Percentiles rank a stretch among this genome's conserved stretches.
These are phyloP conservation scores for Gaeumannomyces sp. DNA, from an alignment of 2,329 filamentous ascomycete species.

Conservation along the genomic window DNA sequence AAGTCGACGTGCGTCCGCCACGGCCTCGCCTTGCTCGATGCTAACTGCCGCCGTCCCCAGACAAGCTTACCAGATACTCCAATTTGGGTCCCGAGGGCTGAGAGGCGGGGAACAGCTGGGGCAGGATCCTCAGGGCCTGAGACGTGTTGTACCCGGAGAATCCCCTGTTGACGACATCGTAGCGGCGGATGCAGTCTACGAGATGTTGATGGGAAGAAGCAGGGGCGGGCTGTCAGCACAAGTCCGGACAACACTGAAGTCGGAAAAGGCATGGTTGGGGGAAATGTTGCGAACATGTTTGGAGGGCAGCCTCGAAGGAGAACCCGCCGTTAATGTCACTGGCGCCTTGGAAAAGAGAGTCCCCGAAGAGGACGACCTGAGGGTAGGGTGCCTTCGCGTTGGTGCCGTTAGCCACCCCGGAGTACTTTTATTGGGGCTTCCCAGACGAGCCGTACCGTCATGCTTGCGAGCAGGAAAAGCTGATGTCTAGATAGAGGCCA, in stretches of 20 bases:
- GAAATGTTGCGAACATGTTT: slow-evolving; percentile 48
- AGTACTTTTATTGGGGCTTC: background rate
- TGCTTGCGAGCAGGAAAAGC: background rate
- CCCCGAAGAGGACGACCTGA: slow-evolving; percentile 79
- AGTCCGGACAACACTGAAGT: background rate
- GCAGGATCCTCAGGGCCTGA: slow-evolving; percentile 64
- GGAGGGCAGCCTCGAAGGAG: slow-evolving; percentile 66
- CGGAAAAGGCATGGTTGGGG: background rate
- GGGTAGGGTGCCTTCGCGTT: slow-evolving; percentile 48
- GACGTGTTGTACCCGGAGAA: slow-evolving; percentile 80
- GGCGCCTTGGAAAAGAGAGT: slow-evolving; percentile 75
- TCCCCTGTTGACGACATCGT: slow-evolving; percentile 86
- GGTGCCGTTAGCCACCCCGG: background rate
- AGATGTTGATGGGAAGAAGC: slow-evolving; percentile 11
- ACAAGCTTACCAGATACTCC: slow-evolving; percentile 54
- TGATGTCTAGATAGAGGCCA: background rate
- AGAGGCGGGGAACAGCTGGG: slow-evolving; percentile 64
- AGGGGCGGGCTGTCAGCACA: slow-evolving; percentile 13
- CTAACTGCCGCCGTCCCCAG: background rate
- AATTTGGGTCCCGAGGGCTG: slow-evolving; percentile 51
- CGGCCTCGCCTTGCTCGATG: background rate
- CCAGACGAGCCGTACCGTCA: background rate
- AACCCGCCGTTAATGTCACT: slow-evolving; percentile 59
- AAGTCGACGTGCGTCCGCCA: background rate
- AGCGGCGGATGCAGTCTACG: slow-evolving; percentile 64